Base-by-base conservation (phyloP, 371 early-diverging fungal species). In the Nematocida ironsii region DNA sequence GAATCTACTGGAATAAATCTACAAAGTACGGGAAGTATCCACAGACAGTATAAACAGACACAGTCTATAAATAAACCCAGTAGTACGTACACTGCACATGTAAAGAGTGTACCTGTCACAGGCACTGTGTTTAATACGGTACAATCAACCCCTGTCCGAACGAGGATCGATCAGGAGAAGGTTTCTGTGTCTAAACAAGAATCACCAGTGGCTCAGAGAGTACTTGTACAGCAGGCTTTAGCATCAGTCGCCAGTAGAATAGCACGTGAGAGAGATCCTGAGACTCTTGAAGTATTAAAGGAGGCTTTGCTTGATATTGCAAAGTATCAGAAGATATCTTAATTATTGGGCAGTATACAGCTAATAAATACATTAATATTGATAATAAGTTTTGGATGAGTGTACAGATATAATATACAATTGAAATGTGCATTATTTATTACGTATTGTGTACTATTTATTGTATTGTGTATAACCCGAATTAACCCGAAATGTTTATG, bases 141-240 rank as follows among this genome's bases (percentile, higher is more conserved):
- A 3, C 60, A 11, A 1, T 27, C 64, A 1, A 64, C 64, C 2
- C 64, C 64, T 40, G 27, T 64, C 11, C 13, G 45, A 4, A 42
- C 1, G 23, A 64, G 13, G 44, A 1, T n/a, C 25, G 64, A 16
- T 9, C 7, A 1, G 23, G 40, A 9, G 11, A 64, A 27, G 42
- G 20, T n/a, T 13, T 18, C 13, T 13, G 18, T 18, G 9, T 18
- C 52, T 9, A 27, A 27, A 2, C 52, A 50, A 3, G 18, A 2
- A 18, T 64, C 64, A 11, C 64, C 64, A 1, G 44, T 13, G 7
- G 40, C 20, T 16, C 64, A 64, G 64, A 64, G 40, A 27, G 44
- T 33, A 5, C 64, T 64, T n/a, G 61, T 78, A 23, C 80, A 78
- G 47, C 68, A 78, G 61, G 80, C 80, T 2, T 44, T 78, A 11